A percentile compares a stretch with the other conserved stretches of the same genome.
Evolutionary conservation across 331 rosid species (phyloP).

Genomic region (Malus hybrid): DNA sequence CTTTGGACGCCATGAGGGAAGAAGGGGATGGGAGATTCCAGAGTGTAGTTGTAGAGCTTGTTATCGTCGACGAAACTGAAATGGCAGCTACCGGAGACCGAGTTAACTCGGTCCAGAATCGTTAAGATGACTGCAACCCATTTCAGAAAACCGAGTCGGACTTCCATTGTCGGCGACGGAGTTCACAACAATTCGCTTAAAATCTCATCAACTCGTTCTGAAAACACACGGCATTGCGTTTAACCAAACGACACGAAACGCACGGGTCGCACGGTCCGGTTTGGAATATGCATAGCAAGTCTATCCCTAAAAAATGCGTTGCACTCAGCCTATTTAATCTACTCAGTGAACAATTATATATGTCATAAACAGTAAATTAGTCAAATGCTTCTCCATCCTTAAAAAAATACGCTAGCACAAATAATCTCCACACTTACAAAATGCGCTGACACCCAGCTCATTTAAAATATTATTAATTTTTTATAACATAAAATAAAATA

Average conservation of each 20-base stretch:
- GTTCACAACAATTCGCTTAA: slow-evolving; percentile 13
- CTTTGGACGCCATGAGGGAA: slow-evolving; percentile 85
- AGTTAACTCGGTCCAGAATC: slow-evolving; percentile 23
- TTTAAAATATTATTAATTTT: too few species aligned
- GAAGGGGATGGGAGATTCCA: slow-evolving; percentile 58
- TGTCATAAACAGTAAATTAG: too few species aligned
- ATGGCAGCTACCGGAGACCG: slow-evolving; percentile 37
- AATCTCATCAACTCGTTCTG: not conserved
- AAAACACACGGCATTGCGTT: not conserved
- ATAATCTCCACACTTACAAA: too few species aligned
- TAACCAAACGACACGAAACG: not conserved
- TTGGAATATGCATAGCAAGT: too few species aligned
- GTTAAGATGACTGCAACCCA: slow-evolving; percentile 31
- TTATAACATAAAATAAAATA: too few species aligned
- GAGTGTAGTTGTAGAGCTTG: slow-evolving; percentile 61
- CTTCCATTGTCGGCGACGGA: slow-evolving; percentile 26
- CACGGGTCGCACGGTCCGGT: too few species aligned
- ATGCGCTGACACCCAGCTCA: too few species aligned
- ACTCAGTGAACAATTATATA: too few species aligned
- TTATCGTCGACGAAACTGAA: slow-evolving; percentile 31
- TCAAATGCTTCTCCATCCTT: too few species aligned
- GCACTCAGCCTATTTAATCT: too few species aligned
- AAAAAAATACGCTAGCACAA: too few species aligned
- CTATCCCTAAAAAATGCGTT: too few species aligned
- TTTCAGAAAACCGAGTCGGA: slow-evolving; percentile 5